Evolutionary conservation across 2,329 filamentous ascomycete genomes (phyloP).

Genomic region (Aspergillus felis): DNA sequence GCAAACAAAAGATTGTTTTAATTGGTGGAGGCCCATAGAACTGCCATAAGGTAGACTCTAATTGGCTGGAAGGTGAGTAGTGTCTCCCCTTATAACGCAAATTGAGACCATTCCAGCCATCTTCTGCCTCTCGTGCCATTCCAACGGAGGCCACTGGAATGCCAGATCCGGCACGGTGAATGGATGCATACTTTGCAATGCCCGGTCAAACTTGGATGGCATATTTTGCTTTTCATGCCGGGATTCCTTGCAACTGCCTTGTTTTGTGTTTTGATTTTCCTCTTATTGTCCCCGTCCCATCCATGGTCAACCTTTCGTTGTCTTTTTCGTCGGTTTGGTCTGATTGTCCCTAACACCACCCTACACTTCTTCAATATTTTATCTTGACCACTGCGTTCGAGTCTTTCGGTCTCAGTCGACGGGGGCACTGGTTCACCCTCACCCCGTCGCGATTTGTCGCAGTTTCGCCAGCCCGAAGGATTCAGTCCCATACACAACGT

Average conservation of each 20-base stretch:
- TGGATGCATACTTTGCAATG: neutral
- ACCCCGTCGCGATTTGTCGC: neutral
- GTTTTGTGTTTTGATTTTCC: neutral
- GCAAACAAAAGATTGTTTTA: neutral
- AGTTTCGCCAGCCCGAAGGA: neutral
- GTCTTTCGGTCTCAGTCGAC: neutral
- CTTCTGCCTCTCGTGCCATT: neutral
- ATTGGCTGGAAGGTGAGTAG: neutral
- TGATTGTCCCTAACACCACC: neutral
- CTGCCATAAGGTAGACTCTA: neutral
- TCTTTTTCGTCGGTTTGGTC: neutral
- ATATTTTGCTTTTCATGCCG: neutral
- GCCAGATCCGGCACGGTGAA: neutral
- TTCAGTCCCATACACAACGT: neutral
- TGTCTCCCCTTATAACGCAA: neutral
- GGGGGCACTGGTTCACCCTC: neutral
- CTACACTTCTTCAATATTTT: neutral
- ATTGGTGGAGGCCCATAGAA: neutral
- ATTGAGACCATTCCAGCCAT: neutral
- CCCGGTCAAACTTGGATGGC: neutral
- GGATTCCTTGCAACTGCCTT: neutral
- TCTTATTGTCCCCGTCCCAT: neutral
- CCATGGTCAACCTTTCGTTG: neutral
- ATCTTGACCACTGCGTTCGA: neutral
- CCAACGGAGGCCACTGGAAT: neutral